phyloP scores from a whole-genome alignment of 345 rosid species.

The Camelina laxa region DNA sequence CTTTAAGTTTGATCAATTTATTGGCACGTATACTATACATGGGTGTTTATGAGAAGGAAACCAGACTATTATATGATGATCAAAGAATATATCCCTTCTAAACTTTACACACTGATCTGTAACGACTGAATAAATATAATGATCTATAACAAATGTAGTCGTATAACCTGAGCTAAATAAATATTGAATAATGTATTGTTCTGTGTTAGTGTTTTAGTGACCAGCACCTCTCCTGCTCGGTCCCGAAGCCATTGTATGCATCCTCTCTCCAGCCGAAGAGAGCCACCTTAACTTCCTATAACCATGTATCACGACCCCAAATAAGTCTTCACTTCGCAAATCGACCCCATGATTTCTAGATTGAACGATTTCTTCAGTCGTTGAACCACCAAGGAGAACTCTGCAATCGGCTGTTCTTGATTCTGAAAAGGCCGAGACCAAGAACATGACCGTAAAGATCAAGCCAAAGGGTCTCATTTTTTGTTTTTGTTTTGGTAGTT shows the following conservation, averaged over 20 bases:
- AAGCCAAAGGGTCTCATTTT: conserved; percentile 51
- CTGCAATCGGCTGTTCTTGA: conserved; percentile 47
- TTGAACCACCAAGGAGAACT: conserved; percentile 34
- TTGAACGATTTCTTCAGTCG: conserved; percentile 13
- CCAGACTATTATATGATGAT: conserved; percentile 32
- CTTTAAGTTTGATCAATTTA: background rate
- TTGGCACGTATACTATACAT: background rate
- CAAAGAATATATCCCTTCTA: conserved; percentile 31
- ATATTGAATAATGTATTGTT: conserved; percentile 25
- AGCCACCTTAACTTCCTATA: conserved; percentile 38
- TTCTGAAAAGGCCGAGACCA: conserved; percentile 46
- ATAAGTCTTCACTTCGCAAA: conserved; percentile 26
- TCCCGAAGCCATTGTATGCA: conserved; percentile 61
- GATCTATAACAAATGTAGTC: conserved; percentile 28
- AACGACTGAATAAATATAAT: conserved; percentile 37
- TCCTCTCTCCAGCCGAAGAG: conserved; percentile 32
- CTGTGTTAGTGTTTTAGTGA: conserved; percentile 44
- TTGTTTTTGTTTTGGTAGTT: conserved; percentile 21
- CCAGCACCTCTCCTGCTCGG: conserved; percentile 88
- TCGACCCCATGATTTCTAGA: conserved; percentile 27
- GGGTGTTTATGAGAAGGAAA: conserved; percentile 7
- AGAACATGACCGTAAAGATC: conserved; percentile 44
- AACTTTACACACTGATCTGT: conserved; percentile 40
- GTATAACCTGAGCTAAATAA: conserved; percentile 41
- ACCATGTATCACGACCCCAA: conserved; percentile 34